Conservation (phyloP, 768 basidiomycete species). For the Boletellus emodensis region DNA sequence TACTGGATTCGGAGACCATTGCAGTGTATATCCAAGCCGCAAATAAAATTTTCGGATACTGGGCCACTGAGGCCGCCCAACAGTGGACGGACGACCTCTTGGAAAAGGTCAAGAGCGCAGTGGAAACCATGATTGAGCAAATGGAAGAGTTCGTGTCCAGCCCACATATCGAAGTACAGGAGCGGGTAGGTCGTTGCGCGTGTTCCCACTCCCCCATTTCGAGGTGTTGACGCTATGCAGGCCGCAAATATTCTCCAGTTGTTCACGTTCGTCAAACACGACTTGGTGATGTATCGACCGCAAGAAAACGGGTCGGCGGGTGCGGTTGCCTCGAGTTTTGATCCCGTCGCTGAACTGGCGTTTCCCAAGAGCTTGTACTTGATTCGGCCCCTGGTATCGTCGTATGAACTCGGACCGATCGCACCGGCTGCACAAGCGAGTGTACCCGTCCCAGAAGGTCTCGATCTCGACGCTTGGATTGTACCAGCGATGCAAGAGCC, state of each 20-base stretch:
- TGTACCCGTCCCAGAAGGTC: constrained; percentile 75
- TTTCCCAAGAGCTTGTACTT: constrained; percentile 92
- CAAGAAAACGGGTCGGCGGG: constrained; percentile 37
- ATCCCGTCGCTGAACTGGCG: constrained; percentile 35
- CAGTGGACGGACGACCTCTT: constrained; percentile 75
- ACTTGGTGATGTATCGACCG: constrained; percentile 56
- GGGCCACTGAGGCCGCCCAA: constrained; percentile 72
- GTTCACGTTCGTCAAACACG: constrained; percentile 71
- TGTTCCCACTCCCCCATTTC: neutral
- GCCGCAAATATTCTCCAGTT: constrained; percentile 78
- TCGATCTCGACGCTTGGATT: constrained; percentile 86
- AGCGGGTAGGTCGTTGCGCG: constrained; percentile 58
- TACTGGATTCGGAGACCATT: constrained; percentile 59
- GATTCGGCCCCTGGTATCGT: constrained; percentile 70
- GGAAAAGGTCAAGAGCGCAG: constrained; percentile 57
- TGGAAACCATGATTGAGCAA: constrained; percentile 58
- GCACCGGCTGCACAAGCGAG: constrained; percentile 75
- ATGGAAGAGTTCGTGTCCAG: constrained; percentile 56
- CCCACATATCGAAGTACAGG: constrained; percentile 84
- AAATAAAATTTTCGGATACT: constrained; percentile 82
- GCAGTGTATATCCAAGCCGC: constrained; percentile 80
- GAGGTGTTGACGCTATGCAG: constrained; percentile 35
- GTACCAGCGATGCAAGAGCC: constrained; percentile 52
- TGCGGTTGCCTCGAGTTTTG: constrained; percentile 36
- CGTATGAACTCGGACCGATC: constrained; percentile 84